Evolutionary conservation across 139 green algal genomes (phyloP), one percentile per base, ranked within the genome.

Genomic region (Auxenochlorella pyrenoidosa): DNA sequence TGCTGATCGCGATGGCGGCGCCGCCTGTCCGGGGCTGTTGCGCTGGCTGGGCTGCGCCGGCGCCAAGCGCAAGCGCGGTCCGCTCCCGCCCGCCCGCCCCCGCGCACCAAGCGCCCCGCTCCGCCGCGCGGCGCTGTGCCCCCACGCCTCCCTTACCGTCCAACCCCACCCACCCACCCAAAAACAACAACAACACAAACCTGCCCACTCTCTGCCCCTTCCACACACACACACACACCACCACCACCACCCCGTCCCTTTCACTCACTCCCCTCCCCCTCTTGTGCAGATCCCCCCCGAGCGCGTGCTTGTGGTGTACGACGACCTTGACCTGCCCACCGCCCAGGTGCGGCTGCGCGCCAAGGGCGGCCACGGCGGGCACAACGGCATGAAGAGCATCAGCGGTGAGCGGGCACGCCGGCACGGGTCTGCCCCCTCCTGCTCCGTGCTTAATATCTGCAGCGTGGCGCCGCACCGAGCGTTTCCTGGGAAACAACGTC

Each of bases 371-470:
- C 95, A 98, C 89, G 97, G 97, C 18, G 97, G 97, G 6, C 97
- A 99, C 92, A 99, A 99, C 88, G 97, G 96, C 59, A 95, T 99
- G 89, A 91, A 95, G 59, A 96, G 90, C 90, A 97, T 99, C 40
- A 19, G 30, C 6, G 54, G 80, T 85, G 38, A 43, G 79, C 26
- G 32, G 26, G 0, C 32, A 6, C 21, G 18, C 24, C 28, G 34
- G 2, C 21, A 6, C 15, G n/a, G n/a, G 6, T 78, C 47, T 58
- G 22, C 10, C 13, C 24, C 26, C 60, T 3, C 30, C 30, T 73
- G 10, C 65, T 13, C 40, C 12, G 12, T 26, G 59, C 59, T 78
- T n/a, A n/a, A n/a, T n/a, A n/a, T n/a, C n/a, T n/a, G n/a, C n/a
- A n/a, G n/a, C n/a, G n/a, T n/a, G n/a, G n/a, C n/a, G n/a, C n/a